A percentile compares a stretch with the other conserved stretches of the same genome.
Evolutionary conservation across 169 alveolate species (phyloP).

Genomic region (Cryptosporidium parvum): DNA sequence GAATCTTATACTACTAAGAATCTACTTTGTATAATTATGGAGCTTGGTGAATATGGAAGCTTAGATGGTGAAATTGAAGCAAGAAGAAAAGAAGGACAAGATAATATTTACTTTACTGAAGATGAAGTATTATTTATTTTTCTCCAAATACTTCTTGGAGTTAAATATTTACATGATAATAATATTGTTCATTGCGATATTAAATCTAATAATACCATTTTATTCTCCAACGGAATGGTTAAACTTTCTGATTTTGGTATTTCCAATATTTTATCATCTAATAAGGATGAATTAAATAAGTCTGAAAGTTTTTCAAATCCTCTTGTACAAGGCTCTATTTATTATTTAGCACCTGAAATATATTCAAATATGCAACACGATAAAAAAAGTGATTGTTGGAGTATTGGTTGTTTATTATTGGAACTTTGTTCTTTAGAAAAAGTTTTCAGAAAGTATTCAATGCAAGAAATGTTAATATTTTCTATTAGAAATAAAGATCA

Average conservation of each 20-base stretch:
- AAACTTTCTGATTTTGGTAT: constrained; percentile 68
- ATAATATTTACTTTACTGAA: constrained; percentile 37
- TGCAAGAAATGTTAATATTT: constrained; percentile 52
- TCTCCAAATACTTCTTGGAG: constrained; percentile 60
- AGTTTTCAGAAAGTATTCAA: constrained; percentile 31
- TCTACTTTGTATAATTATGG: constrained; percentile 60
- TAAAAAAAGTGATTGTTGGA: constrained; percentile 52
- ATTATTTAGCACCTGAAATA: constrained; percentile 68
- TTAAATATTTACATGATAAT: constrained; percentile 76
- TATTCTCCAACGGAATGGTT: constrained; percentile 60
- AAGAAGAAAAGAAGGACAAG: constrained; percentile 14
- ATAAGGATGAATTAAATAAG: background rate
- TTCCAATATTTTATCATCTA: constrained; percentile 16
- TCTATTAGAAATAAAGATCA: constrained; percentile 24
- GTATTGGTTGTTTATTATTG: constrained; percentile 61
- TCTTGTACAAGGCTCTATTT: constrained; percentile 28
- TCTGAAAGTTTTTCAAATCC: background rate
- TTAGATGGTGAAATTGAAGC: constrained; percentile 34
- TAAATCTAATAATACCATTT: constrained; percentile 47
- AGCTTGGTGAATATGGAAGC: constrained; percentile 65
- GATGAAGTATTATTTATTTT: constrained; percentile 59
- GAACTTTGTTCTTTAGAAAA: constrained; percentile 45
- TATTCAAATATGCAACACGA: constrained; percentile 23
- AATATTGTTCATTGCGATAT: constrained; percentile 77
- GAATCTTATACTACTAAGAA: constrained; percentile 53